Base-by-base conservation (phyloP, 1,284 basidiomycete species). In the Pterula multifida region DNA sequence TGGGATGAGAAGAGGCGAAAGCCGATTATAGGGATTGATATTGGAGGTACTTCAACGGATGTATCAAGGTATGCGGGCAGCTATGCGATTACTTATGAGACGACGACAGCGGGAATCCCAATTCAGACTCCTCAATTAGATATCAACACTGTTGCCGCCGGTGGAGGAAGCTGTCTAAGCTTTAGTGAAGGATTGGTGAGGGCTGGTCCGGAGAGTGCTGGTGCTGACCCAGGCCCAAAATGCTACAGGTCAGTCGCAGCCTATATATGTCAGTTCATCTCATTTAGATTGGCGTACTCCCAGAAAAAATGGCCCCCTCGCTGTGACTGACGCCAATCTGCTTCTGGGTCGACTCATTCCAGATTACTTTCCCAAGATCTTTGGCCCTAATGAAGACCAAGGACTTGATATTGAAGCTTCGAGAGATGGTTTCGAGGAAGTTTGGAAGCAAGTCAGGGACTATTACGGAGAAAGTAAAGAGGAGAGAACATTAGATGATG, bases 41-140 rank as follows among this genome's bases (percentile, higher is more conserved):
- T 82, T 53, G 91, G 91, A 3, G 92, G 92, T 0, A 96, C 92
- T 0, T 86, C 82, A 0, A 94, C 90, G 0, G 92, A 96, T 59
- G 91, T 96, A 0, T 91, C 89, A 2, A 76, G 92, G 9, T 95
- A 82, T 61, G 85, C 82, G 22, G 91, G 91, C 0, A 71, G 81
- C 23, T 94, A 90, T 61, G 90, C 95, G 63, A 75, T 85, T 22
- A 86, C 92, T 0, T 91, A 90, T 62, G 92, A 97, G 64, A 91
- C 92, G 0, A 90, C 87, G 0, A 91, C 92, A 0, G 92, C 92
- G 0, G 90, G 91, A 0, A 83, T 95, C 11, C 85, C 85, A 0
- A 89, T 97, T 51, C 87, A 92, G 60, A 84, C 81, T 12, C 89
- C 90, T 0, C 91, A 95, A 61, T 72, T 90, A 13, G 87, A 90